Conservation (phyloP, 2,329 filamentous ascomycete species). For the Alternaria sp. region DNA sequence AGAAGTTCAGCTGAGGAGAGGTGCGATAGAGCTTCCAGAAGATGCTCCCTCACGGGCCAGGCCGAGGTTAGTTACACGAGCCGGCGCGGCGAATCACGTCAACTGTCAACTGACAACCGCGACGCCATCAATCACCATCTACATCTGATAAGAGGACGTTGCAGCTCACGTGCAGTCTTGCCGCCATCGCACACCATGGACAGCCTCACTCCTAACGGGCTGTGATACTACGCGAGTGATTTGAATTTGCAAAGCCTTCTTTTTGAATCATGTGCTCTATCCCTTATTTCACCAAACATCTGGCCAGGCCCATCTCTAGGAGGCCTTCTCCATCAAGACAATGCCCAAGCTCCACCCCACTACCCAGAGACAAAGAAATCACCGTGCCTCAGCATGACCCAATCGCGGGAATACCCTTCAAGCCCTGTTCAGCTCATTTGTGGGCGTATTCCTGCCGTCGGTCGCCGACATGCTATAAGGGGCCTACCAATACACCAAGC, state of each 20-base stretch:
- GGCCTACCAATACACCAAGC: constrained; percentile 39
- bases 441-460: constrained; percentile 53
- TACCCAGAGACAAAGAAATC: not conserved
- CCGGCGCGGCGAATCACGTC: constrained; percentile 13
- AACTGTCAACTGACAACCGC: not conserved
- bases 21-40: constrained; percentile 29
- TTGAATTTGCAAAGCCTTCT: not conserved
- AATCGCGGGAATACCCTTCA: not conserved
- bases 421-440: constrained; percentile 18
- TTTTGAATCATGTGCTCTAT: not conserved
- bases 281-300: not conserved
- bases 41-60: constrained; percentile 24
- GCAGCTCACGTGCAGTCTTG: not conserved
- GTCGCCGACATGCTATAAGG: constrained; percentile 60
- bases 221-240: too few relatives aligned
- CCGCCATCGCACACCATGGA: not conserved
- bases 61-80: constrained; percentile 30
- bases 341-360: not conserved
- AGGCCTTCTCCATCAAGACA: not conserved
- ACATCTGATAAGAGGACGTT: constrained; percentile 14
- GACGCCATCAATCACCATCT: not conserved
- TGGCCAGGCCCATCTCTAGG: not conserved
- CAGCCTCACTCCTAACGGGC: not conserved
- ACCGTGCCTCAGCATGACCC: not conserved
- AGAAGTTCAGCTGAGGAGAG: constrained; percentile 9